Evolutionary conservation across 768 basidiomycete genomes (phyloP), one percentile per base, ranked within the genome.

Genomic region (Kwoniella heveanensis): DNA sequence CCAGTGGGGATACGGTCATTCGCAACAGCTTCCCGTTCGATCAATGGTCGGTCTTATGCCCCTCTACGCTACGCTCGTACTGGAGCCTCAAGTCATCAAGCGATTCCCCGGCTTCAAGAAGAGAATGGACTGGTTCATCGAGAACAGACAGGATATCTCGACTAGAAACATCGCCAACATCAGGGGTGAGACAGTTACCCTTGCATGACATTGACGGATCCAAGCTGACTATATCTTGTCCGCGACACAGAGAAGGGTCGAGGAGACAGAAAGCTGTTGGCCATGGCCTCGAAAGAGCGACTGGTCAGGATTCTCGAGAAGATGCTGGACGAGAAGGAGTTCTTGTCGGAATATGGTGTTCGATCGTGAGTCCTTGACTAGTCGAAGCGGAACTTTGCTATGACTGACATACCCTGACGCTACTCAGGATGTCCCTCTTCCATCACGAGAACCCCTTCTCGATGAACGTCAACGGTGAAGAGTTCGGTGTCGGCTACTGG

Each of bases 71-170:
- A 97, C 94, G 0, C 83, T 97, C 24, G 93, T 95, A 1, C 84
- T 99, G 37, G 96, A 98, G 77, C 94, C 96, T 1, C 82, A 87
- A 6, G 86, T 88, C 26, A 85, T 99, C 70, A 91, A 92, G 74
- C 86, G 90, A 27, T 90, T 98, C 83, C 93, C 94, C 8, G 93
- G 96, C 1, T 99, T 99, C 85, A 97, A 92, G 83, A 98, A 97
- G 82, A 86, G 96, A 39, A 86, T 99, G 86, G 92, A 99, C 64
- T 98, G 96, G 96, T 99, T 98, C 82, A 86, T 97, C 56, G 87
- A 96, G 73, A 90, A 98, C 80, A 83, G 94, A n/a, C 87, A 88
- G 0, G 90, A 88, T 60, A 86, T 97, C 46, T 89, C 92, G 13
- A 85, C 85, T 54, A 84, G 96, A 69, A 99, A 96, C 80, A 92